Percentiles rank a stretch among this genome's conserved stretches.
Evolutionary conservation across 306 rosid species (phyloP).

Genomic region (Prunus kanzakura): DNA sequence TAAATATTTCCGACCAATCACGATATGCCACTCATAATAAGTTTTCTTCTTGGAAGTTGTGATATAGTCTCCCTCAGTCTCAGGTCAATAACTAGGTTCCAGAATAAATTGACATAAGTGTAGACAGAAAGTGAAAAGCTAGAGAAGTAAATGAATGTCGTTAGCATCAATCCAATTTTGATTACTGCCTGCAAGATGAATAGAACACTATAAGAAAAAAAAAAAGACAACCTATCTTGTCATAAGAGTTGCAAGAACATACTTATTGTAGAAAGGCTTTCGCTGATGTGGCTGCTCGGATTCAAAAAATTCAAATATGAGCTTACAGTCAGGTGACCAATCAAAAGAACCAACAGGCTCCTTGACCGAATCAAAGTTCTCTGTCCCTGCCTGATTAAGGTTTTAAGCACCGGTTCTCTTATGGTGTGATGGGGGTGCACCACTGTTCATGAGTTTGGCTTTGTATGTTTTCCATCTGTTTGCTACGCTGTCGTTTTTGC

Average conservation of each 20-base stretch:
- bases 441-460: too few relatives aligned
- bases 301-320: slow-evolving; percentile 24
- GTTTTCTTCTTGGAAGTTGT: neutral
- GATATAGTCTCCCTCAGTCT: neutral
- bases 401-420: too few relatives aligned
- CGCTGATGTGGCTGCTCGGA: slow-evolving; percentile 19
- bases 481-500: too few relatives aligned
- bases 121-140: neutral
- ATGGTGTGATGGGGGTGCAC: too few relatives aligned
- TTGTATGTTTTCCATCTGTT: too few relatives aligned
- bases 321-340: slow-evolving; percentile 11
- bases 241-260: neutral
- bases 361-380: neutral
- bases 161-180: neutral
- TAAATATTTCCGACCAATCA: too few relatives aligned
- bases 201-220: neutral
- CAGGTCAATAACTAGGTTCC: neutral
- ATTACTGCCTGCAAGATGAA: neutral
- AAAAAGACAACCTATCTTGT: neutral
- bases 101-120: neutral
- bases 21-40: too few relatives aligned
- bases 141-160: neutral
- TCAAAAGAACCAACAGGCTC: neutral
- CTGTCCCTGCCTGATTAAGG: neutral
- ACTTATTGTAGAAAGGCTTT: slow-evolving; percentile 10